Evolutionary conservation across 345 rosid species (phyloP).

Genomic region (Linum trigynum): DNA sequence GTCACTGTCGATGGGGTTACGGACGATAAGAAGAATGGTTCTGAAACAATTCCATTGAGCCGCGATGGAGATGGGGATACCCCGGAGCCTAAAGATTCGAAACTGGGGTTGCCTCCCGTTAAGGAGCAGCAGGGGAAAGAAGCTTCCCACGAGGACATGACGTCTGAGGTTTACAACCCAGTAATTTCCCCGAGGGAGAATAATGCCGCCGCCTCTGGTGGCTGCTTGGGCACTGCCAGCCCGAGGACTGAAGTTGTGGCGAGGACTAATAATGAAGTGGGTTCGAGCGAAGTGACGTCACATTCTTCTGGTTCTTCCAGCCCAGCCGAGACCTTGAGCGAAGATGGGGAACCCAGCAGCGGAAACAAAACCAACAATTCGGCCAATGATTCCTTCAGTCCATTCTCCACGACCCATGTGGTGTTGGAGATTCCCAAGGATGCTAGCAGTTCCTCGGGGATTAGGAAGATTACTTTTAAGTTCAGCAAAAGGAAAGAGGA

Average conservation of each 20-base stretch:
- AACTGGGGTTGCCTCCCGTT: conserved; percentile 25
- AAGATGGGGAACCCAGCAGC: conserved; percentile 32
- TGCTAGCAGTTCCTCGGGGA: conserved; percentile 56
- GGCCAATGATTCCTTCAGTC: conserved; percentile 17
- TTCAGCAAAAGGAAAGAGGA: conserved; percentile 65
- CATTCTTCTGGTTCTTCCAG: conserved; percentile 35
- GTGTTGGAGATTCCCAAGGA: conserved; percentile 83
- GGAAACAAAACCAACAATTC: conserved; percentile 25
- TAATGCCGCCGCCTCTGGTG: conserved; percentile 12
- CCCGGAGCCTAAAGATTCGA: conserved; percentile 16
- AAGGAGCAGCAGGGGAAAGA: conserved; percentile 34
- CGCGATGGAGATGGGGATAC: conserved; percentile 19
- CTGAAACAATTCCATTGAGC: conserved; percentile 32
- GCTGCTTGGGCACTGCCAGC: conserved; percentile 46
- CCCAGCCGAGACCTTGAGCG: conserved; percentile 46
- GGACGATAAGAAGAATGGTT: conserved; percentile 18
- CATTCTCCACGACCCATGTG: conserved; percentile 42
- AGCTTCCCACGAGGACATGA: conserved; percentile 57
- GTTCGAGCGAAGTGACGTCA: conserved; percentile 32
- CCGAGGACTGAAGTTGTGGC: conserved; percentile 27
- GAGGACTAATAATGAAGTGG: conserved; percentile 17
- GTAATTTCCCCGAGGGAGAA: conserved; percentile 45
- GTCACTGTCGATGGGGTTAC: conserved; percentile 16
- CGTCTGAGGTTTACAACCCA: conserved; percentile 83
- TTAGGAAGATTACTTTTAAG: conserved; percentile 80